Percentiles rank a stretch among this genome's conserved stretches.
These are phyloP conservation scores for Pontederia crassipes DNA, from an alignment of 176 grass and related monocot species.

Conservation along the genomic window DNA sequence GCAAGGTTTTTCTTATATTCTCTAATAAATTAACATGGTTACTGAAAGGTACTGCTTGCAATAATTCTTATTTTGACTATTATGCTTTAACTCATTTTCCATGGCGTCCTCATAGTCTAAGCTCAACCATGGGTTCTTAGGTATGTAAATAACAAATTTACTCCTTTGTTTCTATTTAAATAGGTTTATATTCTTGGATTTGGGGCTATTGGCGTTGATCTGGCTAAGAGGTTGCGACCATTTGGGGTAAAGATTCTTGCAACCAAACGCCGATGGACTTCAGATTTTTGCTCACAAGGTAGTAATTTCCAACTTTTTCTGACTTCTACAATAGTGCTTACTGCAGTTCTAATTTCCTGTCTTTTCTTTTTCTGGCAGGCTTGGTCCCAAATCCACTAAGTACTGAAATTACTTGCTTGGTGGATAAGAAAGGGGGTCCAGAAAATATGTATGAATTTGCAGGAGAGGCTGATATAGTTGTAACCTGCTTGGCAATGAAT, in stretches of 20 bases:
- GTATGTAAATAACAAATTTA: no score
- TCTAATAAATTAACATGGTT: no score
- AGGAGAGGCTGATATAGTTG: constrained; percentile 69
- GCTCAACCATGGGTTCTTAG: no score
- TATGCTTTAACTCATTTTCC: no score
- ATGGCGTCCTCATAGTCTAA: no score
- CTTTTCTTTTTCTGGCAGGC: constrained; percentile 12
- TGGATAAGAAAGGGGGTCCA: constrained; percentile 68
- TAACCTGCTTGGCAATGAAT: constrained; percentile 64
- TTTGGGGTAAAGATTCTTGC: constrained; percentile 93
- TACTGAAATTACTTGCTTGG: constrained; percentile 46
- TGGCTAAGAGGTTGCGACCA: constrained; percentile 69
- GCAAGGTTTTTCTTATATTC: no score
- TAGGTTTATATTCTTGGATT: constrained; percentile 89
- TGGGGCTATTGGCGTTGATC: constrained; percentile 70
- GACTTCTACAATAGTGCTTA: background rate
- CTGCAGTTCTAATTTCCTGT: constrained; percentile 3
- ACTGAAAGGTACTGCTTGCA: no score
- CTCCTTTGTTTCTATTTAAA: no score
- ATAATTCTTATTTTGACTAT: no score
- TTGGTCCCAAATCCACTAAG: constrained; percentile 16
- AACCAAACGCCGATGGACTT: constrained; percentile 79
- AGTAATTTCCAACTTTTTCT: constrained; percentile 31
- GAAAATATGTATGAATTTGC: constrained; percentile 68
- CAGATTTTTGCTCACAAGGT: constrained; percentile 26